Base-by-base conservation (phyloP, 169 alveolate species). In the Cytauxzoon felis region DNA sequence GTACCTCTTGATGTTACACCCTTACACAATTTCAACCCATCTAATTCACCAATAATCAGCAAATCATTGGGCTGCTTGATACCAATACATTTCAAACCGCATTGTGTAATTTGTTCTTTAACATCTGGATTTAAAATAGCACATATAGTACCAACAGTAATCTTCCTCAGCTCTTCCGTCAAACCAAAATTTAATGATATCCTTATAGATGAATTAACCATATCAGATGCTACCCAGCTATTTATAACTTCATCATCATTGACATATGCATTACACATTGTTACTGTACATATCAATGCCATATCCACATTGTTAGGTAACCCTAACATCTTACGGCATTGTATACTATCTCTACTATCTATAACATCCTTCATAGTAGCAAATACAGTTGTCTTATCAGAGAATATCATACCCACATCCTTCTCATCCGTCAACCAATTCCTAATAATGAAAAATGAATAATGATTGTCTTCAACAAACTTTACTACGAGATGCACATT, bases 61-160 rank as follows among this genome's bases (percentile, higher is more conserved):
- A 73, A 56, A 23, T 73, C 69, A 38, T 73, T 79, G 18, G 57
- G 27, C 16, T 56, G 40, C 11, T 54, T 62, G 1, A 73, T 58
- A 6, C 5, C 34, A 1, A 73, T 73, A 24, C 69, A 7, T 24
- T 68, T 73, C 32, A 36, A 50, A 23, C 59, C 51, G 34, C 56
- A 1, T n/a, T 32, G 67, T 19, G 13, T 56, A 21, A 50, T 1
- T 24, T 40, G 13, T 2, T 38, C 79, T 45, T 56, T 73, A 41
- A 73, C 11, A 59, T 73, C 73, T 18, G 84, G 84, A 57, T 73
- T 73, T 9, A 73, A 66, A n/a, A 73, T 61, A 1, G 84, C 84
- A 18, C 68, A 27, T 18, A 73, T 65, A 5, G 59, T 73, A 19
- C 84, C 78, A 29, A 51, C 40, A 9, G 57, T 30, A 6, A 63